phyloP scores from a whole-genome alignment of 225 moss, liverwort and hornwort species.

The Pseudisothecium myosuroides region DNA sequence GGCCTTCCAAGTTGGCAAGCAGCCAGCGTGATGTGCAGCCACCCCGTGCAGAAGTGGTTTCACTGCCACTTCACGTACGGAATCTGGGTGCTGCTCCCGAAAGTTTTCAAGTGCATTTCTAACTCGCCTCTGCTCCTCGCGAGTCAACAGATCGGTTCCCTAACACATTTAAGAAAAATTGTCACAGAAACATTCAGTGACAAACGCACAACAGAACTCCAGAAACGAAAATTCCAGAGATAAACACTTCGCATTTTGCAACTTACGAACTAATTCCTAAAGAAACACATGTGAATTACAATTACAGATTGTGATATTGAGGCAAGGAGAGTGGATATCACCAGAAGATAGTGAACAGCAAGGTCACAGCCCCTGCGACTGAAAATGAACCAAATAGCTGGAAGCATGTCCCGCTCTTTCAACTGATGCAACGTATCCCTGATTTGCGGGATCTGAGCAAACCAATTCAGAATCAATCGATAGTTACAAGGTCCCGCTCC shows the following conservation, averaged over 20 bases:
- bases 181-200: not conserved
- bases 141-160: constrained; percentile 40
- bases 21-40: constrained; percentile 96
- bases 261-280: not conserved
- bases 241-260: not conserved
- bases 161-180: not conserved
- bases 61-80: constrained; percentile 70
- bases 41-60: constrained; percentile 70
- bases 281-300: not conserved
- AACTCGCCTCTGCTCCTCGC: constrained; percentile 50
- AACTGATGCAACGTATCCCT: constrained; percentile 77
- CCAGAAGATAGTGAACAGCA: constrained; percentile 66
- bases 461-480: not conserved
- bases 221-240: not conserved
- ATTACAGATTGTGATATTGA: not conserved
- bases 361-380: constrained; percentile 91
- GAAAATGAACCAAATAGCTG: constrained; percentile 98
- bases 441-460: constrained; percentile 69
- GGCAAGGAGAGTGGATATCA: not conserved
- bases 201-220: not conserved
- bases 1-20: constrained; percentile 96
- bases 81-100: constrained; percentile 64
- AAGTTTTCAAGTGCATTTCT: constrained; percentile 48
- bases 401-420: constrained; percentile 72
- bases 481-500: not conserved